Evolutionary conservation across 306 rosid genomes (phyloP), one percentile per base, ranked within the genome.

Genomic region (Vigna angularis): DNA sequence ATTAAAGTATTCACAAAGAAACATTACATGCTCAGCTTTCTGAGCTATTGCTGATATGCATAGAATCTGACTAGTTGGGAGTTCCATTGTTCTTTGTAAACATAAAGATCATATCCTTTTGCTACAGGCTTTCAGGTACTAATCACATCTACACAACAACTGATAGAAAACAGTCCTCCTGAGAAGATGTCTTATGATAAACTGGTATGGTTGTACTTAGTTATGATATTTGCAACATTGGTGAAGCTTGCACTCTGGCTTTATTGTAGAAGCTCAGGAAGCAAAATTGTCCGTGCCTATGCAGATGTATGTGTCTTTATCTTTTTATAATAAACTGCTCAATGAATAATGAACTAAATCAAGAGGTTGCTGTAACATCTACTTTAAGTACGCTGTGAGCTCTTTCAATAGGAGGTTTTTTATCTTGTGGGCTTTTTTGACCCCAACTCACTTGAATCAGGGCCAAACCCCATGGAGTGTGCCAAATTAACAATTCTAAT

Each of bases 241-340:
- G 94, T 92, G 53, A 93, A 93, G 83, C 88, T 93, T 67, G 82
- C 66, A 24, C 93, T 93, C 76, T 93, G 98, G 98, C 0, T 93
- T 12, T 93, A 90, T 36, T 93, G 98, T 77, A 93, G 76, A 89
- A 91, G 59, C 81, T 93, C 94, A 0, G 76, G 90, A 66, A 91
- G 88, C 85, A 86, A 85, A 72, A 93, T 93, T 38, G 98, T 93
- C 22, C 93, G 93, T 22, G 93, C 98, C 53, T 93, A 86, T 67
- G 91, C 98, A 10, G 52, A 93, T 89, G 96, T 93, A 57, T 45
- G 76, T 66, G 50, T 49, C 8, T 34, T 70, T 68, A 62, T n/a
- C 24, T 38, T 79, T 6, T 10, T 5, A 24, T 34, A 8, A 64
- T 47, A 68, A 67, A 14, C 20, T 47, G 20, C 49, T 48, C 34